Conservation (phyloP, 2,329 filamentous ascomycete species). For the Microsporum ferrugineum region DNA sequence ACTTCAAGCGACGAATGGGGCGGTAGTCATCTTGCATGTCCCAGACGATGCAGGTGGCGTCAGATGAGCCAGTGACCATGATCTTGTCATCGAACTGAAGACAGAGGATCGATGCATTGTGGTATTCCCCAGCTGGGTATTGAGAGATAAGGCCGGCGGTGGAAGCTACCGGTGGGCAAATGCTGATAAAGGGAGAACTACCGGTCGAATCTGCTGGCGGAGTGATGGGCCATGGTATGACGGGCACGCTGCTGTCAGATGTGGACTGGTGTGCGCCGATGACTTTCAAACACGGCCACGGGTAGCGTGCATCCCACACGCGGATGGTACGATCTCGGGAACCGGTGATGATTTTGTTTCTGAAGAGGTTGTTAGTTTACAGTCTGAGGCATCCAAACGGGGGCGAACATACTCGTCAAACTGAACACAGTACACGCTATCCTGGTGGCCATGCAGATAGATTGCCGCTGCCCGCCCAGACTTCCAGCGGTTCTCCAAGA, state of each 20-base stretch:
- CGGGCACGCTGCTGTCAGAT: constrained; percentile 21
- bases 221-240: constrained; percentile 44
- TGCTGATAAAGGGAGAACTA: constrained; percentile 35
- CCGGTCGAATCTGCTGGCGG: constrained; percentile 32
- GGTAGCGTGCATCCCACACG: constrained; percentile 85
- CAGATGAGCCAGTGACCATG: constrained; percentile 88
- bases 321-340: constrained; percentile 92
- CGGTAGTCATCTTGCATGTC: constrained; percentile 66
- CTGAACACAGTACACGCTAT: constrained; percentile 95
- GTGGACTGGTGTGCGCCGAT: constrained; percentile 58
- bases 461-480: constrained; percentile 65
- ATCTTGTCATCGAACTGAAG: constrained; percentile 89
- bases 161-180: constrained; percentile 42
- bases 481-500: constrained; percentile 70
- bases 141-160: constrained; percentile 42
- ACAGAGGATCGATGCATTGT: constrained; percentile 87
- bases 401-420: constrained; percentile 69
- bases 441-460: constrained; percentile 84
- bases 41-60: constrained; percentile 84
- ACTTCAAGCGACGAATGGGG: constrained; percentile 64
- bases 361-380: constrained; percentile 33
- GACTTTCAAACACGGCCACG: constrained; percentile 66
- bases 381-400: neutral
- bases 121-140: constrained; percentile 44
- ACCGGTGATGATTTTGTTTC: constrained; percentile 89